Base-by-base conservation (phyloP, 2,329 filamentous ascomycete species). In the Aspergillus fischeri region DNA sequence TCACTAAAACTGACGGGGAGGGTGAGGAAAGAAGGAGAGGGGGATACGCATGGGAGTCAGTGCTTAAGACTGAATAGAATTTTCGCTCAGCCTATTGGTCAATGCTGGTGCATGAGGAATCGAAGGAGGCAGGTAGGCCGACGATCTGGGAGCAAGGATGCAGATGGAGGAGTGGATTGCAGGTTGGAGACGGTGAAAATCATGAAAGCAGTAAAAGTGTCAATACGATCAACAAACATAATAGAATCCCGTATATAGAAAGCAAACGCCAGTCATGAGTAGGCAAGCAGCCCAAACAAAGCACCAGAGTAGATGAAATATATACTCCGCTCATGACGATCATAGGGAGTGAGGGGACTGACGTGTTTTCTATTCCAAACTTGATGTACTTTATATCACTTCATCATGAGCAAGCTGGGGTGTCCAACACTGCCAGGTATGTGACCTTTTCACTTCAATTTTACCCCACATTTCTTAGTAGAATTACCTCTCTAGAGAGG, bases 141-240 rank as follows among this genome's bases (percentile, higher is more conserved):
- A 52, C 50, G 58, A 62, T 59, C 47, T 55, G 52, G 53, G 54
- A 54, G 48, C 55, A 56, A 47, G 53, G 20, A 47, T 52, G 27
- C 52, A 49, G 45, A 35, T 41, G 49, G 17, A 24, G 51, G 51
- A 44, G 21, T 25, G 49, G 20, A 29, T 51, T 41, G 21, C 51
- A 17, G 27, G 24, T n/a, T 5, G 6, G 32, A 35, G 32, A 7
- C 3, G 32, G 4, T 17, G 32, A 17, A 8, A 17, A 17, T 7
- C 3, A 17, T 38, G 32, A 14, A 38, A 38, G 32, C 32, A 6
- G 32, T 17, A 38, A 35, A 35, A 35, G 32, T 6, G 14, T 38
- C 32, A 17, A 38, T 17, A 17, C 14, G 14, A 38, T 38, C 14
- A 17, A 17, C 14, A 38, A 17, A 17, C 14, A 35, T 35, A 32